Conservation (phyloP, 805 yeast genomes). For the Candida berthetii region DNA sequence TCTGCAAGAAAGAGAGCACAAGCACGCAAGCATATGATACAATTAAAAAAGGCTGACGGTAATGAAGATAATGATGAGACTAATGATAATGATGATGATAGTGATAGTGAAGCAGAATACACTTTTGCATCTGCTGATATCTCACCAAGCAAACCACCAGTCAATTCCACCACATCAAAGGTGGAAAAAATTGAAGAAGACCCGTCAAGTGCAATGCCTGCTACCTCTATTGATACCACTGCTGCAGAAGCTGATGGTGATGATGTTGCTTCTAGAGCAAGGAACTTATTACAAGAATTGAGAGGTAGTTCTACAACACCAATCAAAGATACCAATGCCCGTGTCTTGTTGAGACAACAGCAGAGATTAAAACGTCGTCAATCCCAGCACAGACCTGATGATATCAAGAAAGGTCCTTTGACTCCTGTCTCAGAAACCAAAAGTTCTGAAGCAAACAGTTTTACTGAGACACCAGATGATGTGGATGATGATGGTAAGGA, state of each 20-base stretch:
- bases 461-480: background rate
- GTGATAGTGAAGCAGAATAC: constrained; percentile 1
- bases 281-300: constrained; percentile 55
- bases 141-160: constrained; percentile 11
- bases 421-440: background rate
- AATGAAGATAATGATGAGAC: constrained; percentile 6
- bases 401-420: background rate
- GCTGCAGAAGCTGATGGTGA: constrained; percentile 15
- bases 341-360: constrained; percentile 38
- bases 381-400: background rate
- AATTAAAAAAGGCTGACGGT: constrained; percentile 22
- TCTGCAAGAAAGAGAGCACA: constrained; percentile 78
- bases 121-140: constrained; percentile 4
- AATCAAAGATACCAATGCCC: constrained; percentile 24
- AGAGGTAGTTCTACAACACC: constrained; percentile 29
- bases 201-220: constrained; percentile 1
- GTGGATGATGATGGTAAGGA: background rate
- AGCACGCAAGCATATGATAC: constrained; percentile 56
- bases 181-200: background rate
- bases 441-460: background rate
- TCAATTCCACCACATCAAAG: constrained; percentile 2
- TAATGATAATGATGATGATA: constrained; percentile 9
- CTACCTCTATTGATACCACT: constrained; percentile 7
- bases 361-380: constrained; percentile 21
- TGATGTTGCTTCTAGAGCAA: constrained; percentile 55